Conservation (phyloP, 176 grass and related monocot genomes). For the Echinochloa phyllopogon region DNA sequence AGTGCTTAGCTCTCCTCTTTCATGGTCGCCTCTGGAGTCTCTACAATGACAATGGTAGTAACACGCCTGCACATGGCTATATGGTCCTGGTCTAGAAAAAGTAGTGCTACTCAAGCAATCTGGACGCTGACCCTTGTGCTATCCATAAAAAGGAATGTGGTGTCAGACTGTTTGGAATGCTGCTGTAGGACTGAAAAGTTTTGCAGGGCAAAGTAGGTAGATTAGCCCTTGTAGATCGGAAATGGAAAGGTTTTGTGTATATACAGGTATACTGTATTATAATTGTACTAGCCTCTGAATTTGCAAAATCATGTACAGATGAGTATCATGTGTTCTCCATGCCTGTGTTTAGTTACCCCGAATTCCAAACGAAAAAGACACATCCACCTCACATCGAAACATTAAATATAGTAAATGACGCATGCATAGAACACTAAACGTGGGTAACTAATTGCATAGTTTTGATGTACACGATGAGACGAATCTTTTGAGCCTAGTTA, state of each 20-base stretch:
- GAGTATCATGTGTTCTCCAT: neutral
- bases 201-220: neutral
- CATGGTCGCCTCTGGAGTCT: neutral
- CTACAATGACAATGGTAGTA: neutral
- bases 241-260: neutral
- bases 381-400: no score
- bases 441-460: no score
- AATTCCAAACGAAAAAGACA: no score
- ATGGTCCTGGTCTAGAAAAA: neutral
- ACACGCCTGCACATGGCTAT: neutral
- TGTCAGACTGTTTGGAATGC: neutral
- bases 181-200: neutral
- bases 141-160: neutral
- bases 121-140: slow-evolving; percentile 46
- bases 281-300: neutral
- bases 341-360: no score
- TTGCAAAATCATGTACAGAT: neutral
- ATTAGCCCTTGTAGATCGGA: neutral
- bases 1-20: slow-evolving; percentile 33
- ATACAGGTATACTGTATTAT: neutral
- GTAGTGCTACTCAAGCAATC: slow-evolving; percentile 27
- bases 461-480: no score
- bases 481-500: no score
- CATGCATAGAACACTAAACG: no score
- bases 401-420: no score